A percentile compares a stretch with the other conserved stretches of the same genome.
Conservation (phyloP, 306 rosid genomes). For the peach (Prunus persica) region Prunus_persica_NCBIv2 NC_034011.1:25970001-25970500, state of each 20-base stretch:
- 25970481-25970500: slow-evolving; percentile 85
- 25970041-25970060: neutral
- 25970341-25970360: slow-evolving; percentile 43
- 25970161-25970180: slow-evolving; percentile 71
- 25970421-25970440: slow-evolving; percentile 88
- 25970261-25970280: neutral
- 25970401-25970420: slow-evolving; percentile 66
- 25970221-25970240: neutral
- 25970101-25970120: slow-evolving; percentile 86
- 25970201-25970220: neutral
- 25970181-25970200: neutral
- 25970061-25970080: neutral
- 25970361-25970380: slow-evolving; percentile 85
- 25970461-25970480: slow-evolving; percentile 93
- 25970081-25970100: slow-evolving; percentile 62
- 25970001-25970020: neutral
- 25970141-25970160: slow-evolving; percentile 74
- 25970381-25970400: slow-evolving; percentile 89
- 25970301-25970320: neutral
- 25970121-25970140: slow-evolving; percentile 79
- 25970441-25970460: slow-evolving; percentile 96
- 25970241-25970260: neutral
- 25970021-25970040: neutral
- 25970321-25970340: neutral
- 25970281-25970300: neutral